These are phyloP conservation scores for Epichloe scottii DNA, from an alignment of 2,329 filamentous ascomycete genomes.

Conservation along the genomic window DNA sequence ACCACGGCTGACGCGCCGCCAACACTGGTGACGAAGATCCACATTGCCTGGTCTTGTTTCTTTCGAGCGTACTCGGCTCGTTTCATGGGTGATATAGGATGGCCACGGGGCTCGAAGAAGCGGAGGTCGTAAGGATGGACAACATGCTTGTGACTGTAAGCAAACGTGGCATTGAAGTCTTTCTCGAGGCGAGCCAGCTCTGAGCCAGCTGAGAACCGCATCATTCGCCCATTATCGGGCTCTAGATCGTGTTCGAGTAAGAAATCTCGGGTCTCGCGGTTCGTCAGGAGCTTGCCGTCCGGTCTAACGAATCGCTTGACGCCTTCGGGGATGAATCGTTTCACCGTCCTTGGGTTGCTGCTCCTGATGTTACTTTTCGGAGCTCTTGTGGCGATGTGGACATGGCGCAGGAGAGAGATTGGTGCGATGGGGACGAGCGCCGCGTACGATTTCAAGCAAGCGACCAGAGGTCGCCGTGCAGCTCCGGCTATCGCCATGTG, in stretches of 20 bases:
- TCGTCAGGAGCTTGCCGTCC: conserved; percentile 17
- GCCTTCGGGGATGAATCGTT: conserved; percentile 11
- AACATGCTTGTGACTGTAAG: conserved; percentile 17
- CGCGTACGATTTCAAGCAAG: not conserved
- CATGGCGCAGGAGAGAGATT: not conserved
- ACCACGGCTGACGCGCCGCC: conserved; percentile 13
- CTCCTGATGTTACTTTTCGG: not conserved
- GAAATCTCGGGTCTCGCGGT: conserved; percentile 16
- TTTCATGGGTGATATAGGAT: conserved; percentile 17
- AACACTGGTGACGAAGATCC: conserved; percentile 16
- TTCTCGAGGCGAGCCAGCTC: conserved; percentile 7
- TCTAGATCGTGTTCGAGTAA: conserved; percentile 13
- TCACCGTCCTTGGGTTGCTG: conserved; percentile 2
- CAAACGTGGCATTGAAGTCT: conserved; percentile 13
- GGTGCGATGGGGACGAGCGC: not conserved
- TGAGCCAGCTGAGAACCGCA: conserved; percentile 2
- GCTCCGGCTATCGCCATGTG: conserved; percentile 15
- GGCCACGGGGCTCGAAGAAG: conserved; percentile 20
- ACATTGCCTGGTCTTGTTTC: conserved; percentile 17
- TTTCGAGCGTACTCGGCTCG: conserved; percentile 17
- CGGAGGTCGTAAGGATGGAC: conserved; percentile 21
- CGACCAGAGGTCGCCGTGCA: conserved; percentile 5
- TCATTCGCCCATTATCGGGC: conserved; percentile 13
- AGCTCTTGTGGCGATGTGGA: not conserved
- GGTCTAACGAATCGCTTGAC: conserved; percentile 11